Evolutionary conservation across 345 rosid genomes (phyloP).

Genomic region (Pelargonium nanum): DNA sequence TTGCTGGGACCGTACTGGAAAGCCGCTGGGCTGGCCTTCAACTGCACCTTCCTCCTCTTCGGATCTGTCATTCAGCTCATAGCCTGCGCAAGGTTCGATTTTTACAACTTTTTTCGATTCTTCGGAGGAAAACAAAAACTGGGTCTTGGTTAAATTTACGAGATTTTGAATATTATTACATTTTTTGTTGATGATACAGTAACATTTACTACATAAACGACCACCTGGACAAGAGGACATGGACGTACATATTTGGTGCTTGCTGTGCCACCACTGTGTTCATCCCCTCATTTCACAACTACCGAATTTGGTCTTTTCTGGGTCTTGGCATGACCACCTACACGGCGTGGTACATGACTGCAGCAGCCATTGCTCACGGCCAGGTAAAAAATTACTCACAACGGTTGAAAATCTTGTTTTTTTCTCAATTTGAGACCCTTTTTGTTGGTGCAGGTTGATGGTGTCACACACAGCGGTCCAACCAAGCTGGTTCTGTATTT

Average conservation of each 20-base stretch:
- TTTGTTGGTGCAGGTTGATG: constrained; percentile 32
- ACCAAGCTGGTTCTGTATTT: constrained; percentile 53
- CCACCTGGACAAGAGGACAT: constrained; percentile 74
- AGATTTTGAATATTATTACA: too few relatives aligned
- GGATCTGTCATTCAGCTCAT: constrained; percentile 85
- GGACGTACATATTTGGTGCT: constrained; percentile 88
- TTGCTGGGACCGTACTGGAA: constrained; percentile 76
- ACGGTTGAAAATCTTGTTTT: not conserved
- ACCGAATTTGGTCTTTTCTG: constrained; percentile 75
- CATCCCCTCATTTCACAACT: constrained; percentile 78
- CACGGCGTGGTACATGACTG: constrained; percentile 82
- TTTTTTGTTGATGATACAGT: constrained; percentile 24
- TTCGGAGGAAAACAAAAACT: not conserved
- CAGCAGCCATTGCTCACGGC: constrained; percentile 54
- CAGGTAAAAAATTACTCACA: constrained; percentile 27
- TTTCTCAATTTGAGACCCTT: not conserved
- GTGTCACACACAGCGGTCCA: constrained; percentile 58
- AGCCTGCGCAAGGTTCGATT: constrained; percentile 62
- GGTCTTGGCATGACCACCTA: constrained; percentile 82
- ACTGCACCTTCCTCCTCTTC: constrained; percentile 74
- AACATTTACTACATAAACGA: constrained; percentile 75
- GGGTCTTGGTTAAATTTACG: constrained; percentile 6
- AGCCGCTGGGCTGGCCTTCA: constrained; percentile 69
- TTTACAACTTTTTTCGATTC: not conserved
- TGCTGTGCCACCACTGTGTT: too few relatives aligned